Percentiles rank a stretch among this genome's conserved stretches.
These are phyloP conservation scores for Peltaster fructicola DNA, from an alignment of 2,329 filamentous ascomycete genomes.

Conservation along the genomic window DNA sequence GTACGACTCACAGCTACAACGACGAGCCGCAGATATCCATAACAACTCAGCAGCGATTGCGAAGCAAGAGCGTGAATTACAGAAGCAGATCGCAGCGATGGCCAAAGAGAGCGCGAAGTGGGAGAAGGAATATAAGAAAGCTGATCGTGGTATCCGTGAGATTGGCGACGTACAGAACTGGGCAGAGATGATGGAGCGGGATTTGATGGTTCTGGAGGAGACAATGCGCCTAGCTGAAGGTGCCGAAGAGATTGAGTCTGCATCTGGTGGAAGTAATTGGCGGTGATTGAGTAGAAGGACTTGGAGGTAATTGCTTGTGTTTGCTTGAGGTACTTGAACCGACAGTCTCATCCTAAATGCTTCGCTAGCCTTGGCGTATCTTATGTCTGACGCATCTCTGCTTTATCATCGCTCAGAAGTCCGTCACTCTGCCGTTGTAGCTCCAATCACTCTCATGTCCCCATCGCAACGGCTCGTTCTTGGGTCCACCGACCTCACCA, in stretches of 20 bases:
- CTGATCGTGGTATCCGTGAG: conserved; percentile 53
- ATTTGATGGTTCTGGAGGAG: conserved; percentile 21
- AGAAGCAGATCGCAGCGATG: conserved; percentile 35
- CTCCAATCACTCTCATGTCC: conserved; percentile 66
- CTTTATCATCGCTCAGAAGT: conserved; percentile 42
- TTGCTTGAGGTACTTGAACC: no score
- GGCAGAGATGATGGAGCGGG: conserved; percentile 55
- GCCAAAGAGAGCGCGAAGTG: conserved; percentile 48
- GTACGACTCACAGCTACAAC: conserved; percentile 49
- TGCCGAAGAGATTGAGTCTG: conserved; percentile 11
- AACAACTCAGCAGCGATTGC: conserved; percentile 46
- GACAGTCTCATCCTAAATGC: no score
- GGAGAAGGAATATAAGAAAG: conserved; percentile 43
- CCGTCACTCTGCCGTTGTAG: conserved; percentile 86
- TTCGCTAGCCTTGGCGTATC: no score
- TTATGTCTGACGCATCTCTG: conserved; percentile 3
- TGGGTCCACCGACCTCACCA: conserved; percentile 87
- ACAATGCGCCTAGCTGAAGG: conserved; percentile 20
- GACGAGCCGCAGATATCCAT: conserved; percentile 52
- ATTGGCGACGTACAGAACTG: conserved; percentile 72
- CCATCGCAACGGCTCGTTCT: conserved; percentile 92
- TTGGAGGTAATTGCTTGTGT: no score
- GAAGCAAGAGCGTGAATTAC: conserved; percentile 40
- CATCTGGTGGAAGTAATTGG: conserved; percentile 16
- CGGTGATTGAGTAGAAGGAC: no score